These are phyloP conservation scores for Pseudomassariella vexata DNA, from an alignment of 2,329 filamentous ascomycete species.

Conservation along the genomic window DNA sequence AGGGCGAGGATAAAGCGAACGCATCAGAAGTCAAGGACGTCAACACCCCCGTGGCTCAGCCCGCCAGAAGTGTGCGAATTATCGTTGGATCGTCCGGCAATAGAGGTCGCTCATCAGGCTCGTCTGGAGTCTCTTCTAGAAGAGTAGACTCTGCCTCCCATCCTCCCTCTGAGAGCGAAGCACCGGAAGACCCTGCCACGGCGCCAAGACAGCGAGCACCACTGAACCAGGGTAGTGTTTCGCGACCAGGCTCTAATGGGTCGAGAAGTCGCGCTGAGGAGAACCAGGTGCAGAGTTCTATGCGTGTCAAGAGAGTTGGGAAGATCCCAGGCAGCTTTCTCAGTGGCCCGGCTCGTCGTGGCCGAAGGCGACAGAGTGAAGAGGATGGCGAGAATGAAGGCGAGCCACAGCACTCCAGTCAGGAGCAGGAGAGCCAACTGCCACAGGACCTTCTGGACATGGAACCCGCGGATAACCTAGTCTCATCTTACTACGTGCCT, in stretches of 20 bases:
- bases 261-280: slow-evolving; percentile 52
- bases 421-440: slow-evolving; percentile 38
- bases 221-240: slow-evolving; percentile 45
- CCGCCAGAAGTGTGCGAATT: slow-evolving; percentile 49
- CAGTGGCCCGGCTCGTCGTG: slow-evolving; percentile 73
- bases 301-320: slow-evolving; percentile 71
- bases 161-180: slow-evolving; percentile 33
- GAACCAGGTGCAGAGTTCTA: slow-evolving; percentile 62
- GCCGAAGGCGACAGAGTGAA: slow-evolving; percentile 61
- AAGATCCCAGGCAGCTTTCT: slow-evolving; percentile 72
- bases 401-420: slow-evolving; percentile 31
- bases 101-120: slow-evolving; percentile 27
- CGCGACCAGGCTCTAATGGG: slow-evolving; percentile 45
- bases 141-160: slow-evolving; percentile 28
- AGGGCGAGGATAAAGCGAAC: slow-evolving; percentile 32
- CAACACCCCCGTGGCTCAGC: slow-evolving; percentile 46
- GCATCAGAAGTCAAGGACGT: slow-evolving; percentile 31
- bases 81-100: slow-evolving; percentile 45
- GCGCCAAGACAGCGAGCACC: slow-evolving; percentile 40
- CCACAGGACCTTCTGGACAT: slow-evolving; percentile 28
- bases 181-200: slow-evolving; percentile 43
- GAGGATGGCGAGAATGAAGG: slow-evolving; percentile 52
- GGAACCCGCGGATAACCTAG: slow-evolving; percentile 27
- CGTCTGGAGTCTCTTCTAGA: slow-evolving; percentile 28
- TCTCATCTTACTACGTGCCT: slow-evolving; percentile 39